Percentiles rank a stretch among this genome's conserved stretches.
Evolutionary conservation across 225 moss, liverwort and hornwort species (phyloP).

Genomic region (Marchantia paleacea): DNA sequence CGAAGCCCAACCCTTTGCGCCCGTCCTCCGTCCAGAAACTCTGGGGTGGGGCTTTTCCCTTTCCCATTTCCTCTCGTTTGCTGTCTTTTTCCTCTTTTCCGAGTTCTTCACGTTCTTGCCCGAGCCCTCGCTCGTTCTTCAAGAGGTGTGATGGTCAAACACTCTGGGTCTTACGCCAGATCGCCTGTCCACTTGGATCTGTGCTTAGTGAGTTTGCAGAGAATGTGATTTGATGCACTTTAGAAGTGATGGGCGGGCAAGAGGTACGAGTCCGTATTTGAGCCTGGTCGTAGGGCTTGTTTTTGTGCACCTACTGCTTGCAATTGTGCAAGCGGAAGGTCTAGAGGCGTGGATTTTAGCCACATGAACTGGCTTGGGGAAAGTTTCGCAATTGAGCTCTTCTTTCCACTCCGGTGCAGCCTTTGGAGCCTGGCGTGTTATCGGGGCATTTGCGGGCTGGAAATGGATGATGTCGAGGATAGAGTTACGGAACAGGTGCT

Average conservation of each 20-base stretch:
- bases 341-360: too few species aligned
- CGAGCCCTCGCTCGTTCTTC: neutral
- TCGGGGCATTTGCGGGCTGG: neutral
- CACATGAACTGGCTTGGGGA: neutral
- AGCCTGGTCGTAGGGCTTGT: neutral
- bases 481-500: neutral
- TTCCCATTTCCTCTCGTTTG: neutral
- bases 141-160: neutral
- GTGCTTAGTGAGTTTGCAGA: too few species aligned
- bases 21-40: too few species aligned
- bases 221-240: neutral
- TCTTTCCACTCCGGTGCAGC: neutral
- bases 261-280: neutral
- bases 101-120: neutral
- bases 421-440: neutral
- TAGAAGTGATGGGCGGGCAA: neutral
- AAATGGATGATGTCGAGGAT: neutral
- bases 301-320: neutral
- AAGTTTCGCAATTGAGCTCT: neutral
- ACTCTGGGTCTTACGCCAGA: neutral
- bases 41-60: too few species aligned
- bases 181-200: neutral
- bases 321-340: neutral
- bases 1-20: too few species aligned
- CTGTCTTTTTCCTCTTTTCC: neutral